These are phyloP conservation scores for Phytopythium sindhum DNA, from an alignment of 352 stramenopile species.

Conservation along the genomic window DNA sequence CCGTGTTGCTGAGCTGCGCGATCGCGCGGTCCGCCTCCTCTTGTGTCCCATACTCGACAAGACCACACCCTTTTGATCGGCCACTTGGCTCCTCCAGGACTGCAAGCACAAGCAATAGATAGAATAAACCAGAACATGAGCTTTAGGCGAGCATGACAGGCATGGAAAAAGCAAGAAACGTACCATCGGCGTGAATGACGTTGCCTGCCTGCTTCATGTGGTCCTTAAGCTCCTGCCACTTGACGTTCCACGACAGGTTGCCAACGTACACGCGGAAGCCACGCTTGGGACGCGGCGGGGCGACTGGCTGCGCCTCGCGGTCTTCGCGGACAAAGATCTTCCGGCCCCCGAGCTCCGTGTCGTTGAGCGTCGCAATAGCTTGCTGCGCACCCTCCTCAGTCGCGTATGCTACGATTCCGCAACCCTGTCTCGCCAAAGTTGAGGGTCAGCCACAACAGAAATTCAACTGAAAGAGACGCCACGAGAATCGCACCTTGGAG, in stretches of 20 bases:
- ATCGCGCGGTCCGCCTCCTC: constrained; percentile 89
- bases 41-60: constrained; percentile 62
- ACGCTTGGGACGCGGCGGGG: constrained; percentile 23
- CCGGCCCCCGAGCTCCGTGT: constrained; percentile 89
- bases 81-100: constrained; percentile 79
- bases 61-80: constrained; percentile 87
- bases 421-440: constrained; percentile 54
- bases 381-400: constrained; percentile 74
- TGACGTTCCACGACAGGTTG: constrained; percentile 91
- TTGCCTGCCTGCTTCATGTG: constrained; percentile 88
- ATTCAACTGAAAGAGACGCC: neutral
- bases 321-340: constrained; percentile 95
- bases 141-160: neutral
- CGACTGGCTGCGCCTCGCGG: constrained; percentile 55
- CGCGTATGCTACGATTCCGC: constrained; percentile 92
- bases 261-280: constrained; percentile 83
- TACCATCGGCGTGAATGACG: constrained; percentile 82
- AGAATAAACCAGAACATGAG: neutral
- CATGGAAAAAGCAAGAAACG: neutral
- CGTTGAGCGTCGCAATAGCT: constrained; percentile 86
- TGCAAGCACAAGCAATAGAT: constrained; percentile 13
- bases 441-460: constrained; percentile 2
- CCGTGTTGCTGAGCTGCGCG: constrained; percentile 87
- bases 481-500: constrained; percentile 52
- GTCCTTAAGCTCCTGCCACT: constrained; percentile 96